Percentiles rank a stretch among this genome's conserved stretches.
phyloP scores from a whole-genome alignment of 768 basidiomycete genomes.

The Leccinum imitatum region DNA sequence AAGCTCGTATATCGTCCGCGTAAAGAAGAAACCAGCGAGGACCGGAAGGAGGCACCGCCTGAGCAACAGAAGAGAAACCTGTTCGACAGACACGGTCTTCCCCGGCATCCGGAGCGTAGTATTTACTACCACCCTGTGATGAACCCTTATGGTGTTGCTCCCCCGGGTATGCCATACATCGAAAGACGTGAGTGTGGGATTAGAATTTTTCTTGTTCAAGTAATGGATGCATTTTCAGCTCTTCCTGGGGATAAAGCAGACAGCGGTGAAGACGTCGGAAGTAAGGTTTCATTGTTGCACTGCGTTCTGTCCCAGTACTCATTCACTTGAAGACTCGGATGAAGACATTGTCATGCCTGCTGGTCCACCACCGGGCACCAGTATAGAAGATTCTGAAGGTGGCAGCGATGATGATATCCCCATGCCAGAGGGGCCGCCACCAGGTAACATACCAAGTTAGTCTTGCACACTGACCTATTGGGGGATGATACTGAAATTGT shows the following conservation, averaged over 20 bases:
- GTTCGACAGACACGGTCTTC: conserved; percentile 82
- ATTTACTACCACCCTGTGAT: conserved; percentile 91
- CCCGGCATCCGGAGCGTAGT: conserved; percentile 88
- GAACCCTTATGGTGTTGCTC: conserved; percentile 92
- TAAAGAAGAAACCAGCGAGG: conserved; percentile 42
- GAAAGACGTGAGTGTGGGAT: conserved; percentile 68
- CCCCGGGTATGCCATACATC: conserved; percentile 95
- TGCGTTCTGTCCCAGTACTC: not conserved
- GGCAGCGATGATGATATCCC: conserved; percentile 82
- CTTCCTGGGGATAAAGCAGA: conserved; percentile 60
- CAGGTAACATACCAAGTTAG: conserved; percentile 30
- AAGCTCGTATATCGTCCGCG: conserved; percentile 73
- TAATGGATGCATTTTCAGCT: conserved; percentile 39
- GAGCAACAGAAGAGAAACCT: conserved; percentile 55
- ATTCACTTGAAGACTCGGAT: conserved; percentile 32
- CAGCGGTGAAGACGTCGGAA: conserved; percentile 59
- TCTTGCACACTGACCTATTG: not conserved
- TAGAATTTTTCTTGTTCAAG: not conserved
- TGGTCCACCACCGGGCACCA: conserved; percentile 53
- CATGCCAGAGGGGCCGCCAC: conserved; percentile 84
- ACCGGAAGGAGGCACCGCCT: conserved; percentile 40
- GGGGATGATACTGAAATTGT: not conserved
- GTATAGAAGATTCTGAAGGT: conserved; percentile 39
- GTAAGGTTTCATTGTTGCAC: conserved; percentile 23
- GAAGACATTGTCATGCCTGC: conserved; percentile 68